Conservation (phyloP, 805 yeast genomes). For the Dipodascus geniculatus region DNA sequence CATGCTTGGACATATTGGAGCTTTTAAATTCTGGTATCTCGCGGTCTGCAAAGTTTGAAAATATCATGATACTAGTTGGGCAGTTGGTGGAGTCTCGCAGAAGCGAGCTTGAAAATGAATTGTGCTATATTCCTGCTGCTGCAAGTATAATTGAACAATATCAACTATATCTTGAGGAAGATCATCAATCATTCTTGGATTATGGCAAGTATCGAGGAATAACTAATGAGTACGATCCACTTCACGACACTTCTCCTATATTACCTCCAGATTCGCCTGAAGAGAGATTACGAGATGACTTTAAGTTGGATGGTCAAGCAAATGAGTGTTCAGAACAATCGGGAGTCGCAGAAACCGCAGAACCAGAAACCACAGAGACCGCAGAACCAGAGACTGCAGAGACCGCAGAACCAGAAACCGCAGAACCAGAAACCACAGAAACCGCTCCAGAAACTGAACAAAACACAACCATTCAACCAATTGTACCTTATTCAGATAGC, state of each 20-base stretch:
- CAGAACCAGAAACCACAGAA: no score
- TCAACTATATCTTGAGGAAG: neutral
- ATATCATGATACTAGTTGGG: neutral
- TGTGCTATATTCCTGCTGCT: neutral
- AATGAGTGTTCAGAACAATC: neutral
- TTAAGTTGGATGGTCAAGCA: neutral
- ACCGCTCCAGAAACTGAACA: no score
- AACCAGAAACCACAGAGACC: no score
- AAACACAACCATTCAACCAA: no score
- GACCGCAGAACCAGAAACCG: no score
- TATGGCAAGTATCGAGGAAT: neutral
- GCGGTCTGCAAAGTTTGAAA: neutral
- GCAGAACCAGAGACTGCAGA: no score
- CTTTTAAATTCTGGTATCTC: slow-evolving; percentile 2
- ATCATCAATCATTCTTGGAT: neutral
- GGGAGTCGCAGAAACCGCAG: no score
- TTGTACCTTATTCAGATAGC: neutral
- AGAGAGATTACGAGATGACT: neutral
- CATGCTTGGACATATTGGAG: slow-evolving; percentile 49
- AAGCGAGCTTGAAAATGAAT: neutral
- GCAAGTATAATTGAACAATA: neutral
- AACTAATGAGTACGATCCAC: neutral
- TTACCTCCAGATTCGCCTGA: slow-evolving; percentile 1
- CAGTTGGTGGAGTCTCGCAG: neutral
- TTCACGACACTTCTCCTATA: neutral